Conservation (phyloP, 192 early-diverging fungal genomes). For the Mortierella alpina region DNA sequence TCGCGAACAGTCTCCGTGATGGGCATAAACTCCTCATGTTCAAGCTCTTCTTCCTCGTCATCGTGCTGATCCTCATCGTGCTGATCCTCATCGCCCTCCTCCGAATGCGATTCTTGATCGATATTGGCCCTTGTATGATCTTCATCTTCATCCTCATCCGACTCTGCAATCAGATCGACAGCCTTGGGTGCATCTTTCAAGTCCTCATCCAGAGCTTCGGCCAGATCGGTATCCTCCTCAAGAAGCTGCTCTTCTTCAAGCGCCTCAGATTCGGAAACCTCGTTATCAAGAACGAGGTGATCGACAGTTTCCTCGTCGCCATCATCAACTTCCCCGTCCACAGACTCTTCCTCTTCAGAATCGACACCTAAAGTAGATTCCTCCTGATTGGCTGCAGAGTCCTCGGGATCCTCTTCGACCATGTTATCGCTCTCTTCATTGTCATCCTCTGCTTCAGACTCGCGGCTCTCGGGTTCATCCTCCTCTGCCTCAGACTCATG, state of each 20-base stretch:
- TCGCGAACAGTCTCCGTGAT: constrained; percentile 34
- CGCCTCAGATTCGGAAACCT: constrained; percentile 38
- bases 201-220: constrained; percentile 26
- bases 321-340: background rate
- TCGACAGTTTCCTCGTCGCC: constrained; percentile 1
- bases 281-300: constrained; percentile 13
- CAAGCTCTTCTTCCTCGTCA: background rate
- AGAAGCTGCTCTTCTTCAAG: constrained; percentile 27
- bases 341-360: constrained; percentile 1
- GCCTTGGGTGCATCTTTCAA: constrained; percentile 15
- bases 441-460: background rate
- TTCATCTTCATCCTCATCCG: background rate
- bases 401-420: background rate
- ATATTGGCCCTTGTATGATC: background rate
- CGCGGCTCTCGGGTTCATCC: background rate
- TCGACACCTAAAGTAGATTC: background rate
- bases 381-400: background rate
- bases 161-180: background rate
- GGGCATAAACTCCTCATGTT: constrained; percentile 12
- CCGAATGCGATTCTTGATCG: background rate
- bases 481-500: background rate
- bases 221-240: constrained; percentile 27
- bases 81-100: background rate
- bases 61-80: background rate
- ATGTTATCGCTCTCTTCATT: background rate